Percentiles rank a stretch among this genome's conserved stretches.
phyloP scores from a whole-genome alignment of 2,329 filamentous ascomycete species.

The Penicillium italicum region DNA sequence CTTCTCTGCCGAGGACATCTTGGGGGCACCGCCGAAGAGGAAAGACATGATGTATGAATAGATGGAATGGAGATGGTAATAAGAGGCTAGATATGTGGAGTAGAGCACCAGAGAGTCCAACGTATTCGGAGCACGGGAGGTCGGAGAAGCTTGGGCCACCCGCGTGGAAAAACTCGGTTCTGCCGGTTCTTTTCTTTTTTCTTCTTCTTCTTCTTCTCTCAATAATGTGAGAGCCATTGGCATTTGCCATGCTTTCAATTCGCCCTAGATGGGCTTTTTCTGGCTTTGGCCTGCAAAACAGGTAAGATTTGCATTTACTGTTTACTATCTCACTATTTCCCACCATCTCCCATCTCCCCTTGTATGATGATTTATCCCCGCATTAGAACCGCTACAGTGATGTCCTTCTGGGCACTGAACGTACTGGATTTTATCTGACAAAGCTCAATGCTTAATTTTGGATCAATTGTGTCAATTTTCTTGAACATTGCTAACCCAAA shows the following conservation, averaged over 20 bases:
- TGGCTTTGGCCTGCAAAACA: constrained; percentile 27
- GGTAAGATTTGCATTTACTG: constrained; percentile 32
- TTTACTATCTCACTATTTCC: constrained; percentile 3
- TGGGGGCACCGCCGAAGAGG: constrained; percentile 68
- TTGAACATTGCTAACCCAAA: constrained; percentile 22
- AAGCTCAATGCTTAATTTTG: constrained; percentile 18
- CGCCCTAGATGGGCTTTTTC: constrained; percentile 36
- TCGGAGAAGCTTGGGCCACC: constrained; percentile 31
- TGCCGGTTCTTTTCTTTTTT: constrained; percentile 12
- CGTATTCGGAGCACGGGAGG: constrained; percentile 12
- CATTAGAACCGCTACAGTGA: constrained; percentile 68
- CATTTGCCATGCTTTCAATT: constrained; percentile 39
- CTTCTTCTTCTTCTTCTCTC: constrained; percentile 13
- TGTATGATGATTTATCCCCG: constrained; percentile 44
- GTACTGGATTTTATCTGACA: constrained; percentile 24
- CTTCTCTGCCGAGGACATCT: constrained; percentile 94
- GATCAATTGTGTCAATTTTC: constrained; percentile 6
- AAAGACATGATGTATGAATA: constrained; percentile 60
- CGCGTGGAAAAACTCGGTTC: constrained; percentile 22
- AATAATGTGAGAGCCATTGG: constrained; percentile 23
- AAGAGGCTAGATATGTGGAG: neutral
- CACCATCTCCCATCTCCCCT: constrained; percentile 6
- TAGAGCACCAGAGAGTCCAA: constrained; percentile 2
- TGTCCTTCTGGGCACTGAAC: constrained; percentile 46
- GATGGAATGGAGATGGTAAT: constrained; percentile 9